Evolutionary conservation across 371 early-diverging fungal genomes (phyloP), one percentile per base, ranked within the genome.

Genomic region (Mucor indicus): DNA sequence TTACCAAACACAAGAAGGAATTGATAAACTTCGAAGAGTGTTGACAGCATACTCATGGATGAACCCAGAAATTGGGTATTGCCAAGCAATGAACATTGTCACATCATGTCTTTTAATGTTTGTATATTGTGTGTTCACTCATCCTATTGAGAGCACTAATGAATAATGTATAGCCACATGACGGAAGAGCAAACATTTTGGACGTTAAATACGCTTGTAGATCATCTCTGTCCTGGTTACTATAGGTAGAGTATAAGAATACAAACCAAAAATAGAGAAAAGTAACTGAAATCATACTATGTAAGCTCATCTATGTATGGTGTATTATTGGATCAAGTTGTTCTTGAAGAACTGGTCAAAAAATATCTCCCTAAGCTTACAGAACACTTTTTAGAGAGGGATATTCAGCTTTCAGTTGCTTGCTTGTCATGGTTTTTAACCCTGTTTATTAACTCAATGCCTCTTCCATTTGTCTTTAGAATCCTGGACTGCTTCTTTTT

Each of bases 51-150:
- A 93, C 57, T 81, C 91, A 31, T 86, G 87, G 84, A 85, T 84
- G 41, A 83, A 92, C 60, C 85, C 91, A 0, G 94, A 94, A 57
- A 84, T 98, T 33, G 98, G 98, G 6, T 98, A 98, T 65, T 97
- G 98, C 60, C 98, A 98, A 64, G 97, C 98, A 1, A 98, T 98
- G 98, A 98, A 98, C 65, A 94, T 98, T 66, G 90, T 98, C 2
- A 91, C 92, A 13, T 90, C 92, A 11, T 93, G 93, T 1, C 73
- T 98, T 44, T 72, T 98, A 31, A 92, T 98, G 81, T 83, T 74
- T 62, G 62, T 35, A 12, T 25, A 25, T 20, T 11, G 2, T 8
- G 17, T n/a, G n/a, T 4, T 12, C 40, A 4, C 11, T 1, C 16
- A 13, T 15, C 15, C 10, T 51, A 19, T 11, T 48, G 5, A 31